Evolutionary conservation across 176 grass and related monocot genomes (phyloP), one percentile per base, ranked within the genome.

Genomic region (Oryza glumipatula): DNA sequence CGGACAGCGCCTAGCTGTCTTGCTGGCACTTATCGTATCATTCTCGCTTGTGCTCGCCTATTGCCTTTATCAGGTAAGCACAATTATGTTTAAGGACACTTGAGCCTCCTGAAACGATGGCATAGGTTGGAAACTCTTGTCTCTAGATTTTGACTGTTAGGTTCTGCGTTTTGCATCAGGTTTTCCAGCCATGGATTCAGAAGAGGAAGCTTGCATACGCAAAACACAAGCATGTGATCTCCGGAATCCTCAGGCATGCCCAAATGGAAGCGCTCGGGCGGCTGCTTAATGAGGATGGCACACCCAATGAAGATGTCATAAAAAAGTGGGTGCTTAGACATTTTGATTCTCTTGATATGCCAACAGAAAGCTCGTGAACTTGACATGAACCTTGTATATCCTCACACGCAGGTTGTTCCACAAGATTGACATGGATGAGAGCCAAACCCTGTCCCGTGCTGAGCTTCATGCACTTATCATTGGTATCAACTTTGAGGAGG

Each of bases 181-280:
- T 99, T 80, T 94, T 99, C 88, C 96, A 96, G 81, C 96, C 96
- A 81, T 95, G 91, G 96, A 87, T 99, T 79, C 96, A 99, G 74
- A 88, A 78, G 89, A 94, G 96, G 88, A 92, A 87, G 73, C 84
- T 96, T 11, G 96, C 94, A 45, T 99, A 89, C 15, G 96, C 83
- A 17, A 99, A 99, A 77, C 93, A 91, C 85, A 99, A 91, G 69
- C 96, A 96, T 92, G 86, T 99, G 74, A 99, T 99, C 76, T 96
- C 96, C 72, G 96, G 96, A 83, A 92, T 99, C 79, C 79, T 99
- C 52, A 89, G 22, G 83, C 86, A 91, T 49, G 91, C 71, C 68
- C 89, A 89, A 24, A 89, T 4, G 68, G 30, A 72, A 85, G 13
- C 88, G 6, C 74, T 99, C 7, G 96, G 91, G 12, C 80, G 66